These are phyloP conservation scores for Rhododendron henanense DNA, from an alignment of 148 eudicot genomes.

Conservation along the genomic window DNA sequence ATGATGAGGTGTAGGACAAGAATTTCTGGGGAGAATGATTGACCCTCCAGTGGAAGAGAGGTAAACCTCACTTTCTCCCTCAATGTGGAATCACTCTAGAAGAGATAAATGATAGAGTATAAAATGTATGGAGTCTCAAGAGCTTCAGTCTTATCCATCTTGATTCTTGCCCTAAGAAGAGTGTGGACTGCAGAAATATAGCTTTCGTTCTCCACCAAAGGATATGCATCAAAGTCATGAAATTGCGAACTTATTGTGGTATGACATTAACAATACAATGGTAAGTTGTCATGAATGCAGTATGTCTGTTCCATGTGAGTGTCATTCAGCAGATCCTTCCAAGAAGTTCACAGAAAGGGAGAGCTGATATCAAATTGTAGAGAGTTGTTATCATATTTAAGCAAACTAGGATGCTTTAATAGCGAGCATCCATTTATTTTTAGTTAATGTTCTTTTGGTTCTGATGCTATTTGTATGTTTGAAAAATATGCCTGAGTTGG, in stretches of 20 bases:
- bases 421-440: background rate
- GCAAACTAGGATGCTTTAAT: background rate
- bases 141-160: background rate
- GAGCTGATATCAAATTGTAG: background rate
- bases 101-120: background rate
- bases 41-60: background rate
- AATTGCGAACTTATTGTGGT: background rate
- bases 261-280: background rate
- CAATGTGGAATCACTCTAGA: background rate
- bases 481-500: background rate
- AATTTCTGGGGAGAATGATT: background rate
- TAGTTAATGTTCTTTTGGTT: background rate
- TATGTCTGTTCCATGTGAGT: background rate
- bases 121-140: background rate
- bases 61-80: background rate
- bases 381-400: background rate
- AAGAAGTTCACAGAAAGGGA: background rate
- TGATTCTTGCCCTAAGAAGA: background rate
- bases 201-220: background rate
- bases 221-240: background rate
- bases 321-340: background rate
- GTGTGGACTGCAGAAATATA: background rate
- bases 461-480: background rate
- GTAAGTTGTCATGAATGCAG: background rate
- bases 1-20: background rate